These are phyloP conservation scores for Lithohypha guttulata DNA, from an alignment of 2,329 filamentous ascomycete genomes.

Conservation along the genomic window DNA sequence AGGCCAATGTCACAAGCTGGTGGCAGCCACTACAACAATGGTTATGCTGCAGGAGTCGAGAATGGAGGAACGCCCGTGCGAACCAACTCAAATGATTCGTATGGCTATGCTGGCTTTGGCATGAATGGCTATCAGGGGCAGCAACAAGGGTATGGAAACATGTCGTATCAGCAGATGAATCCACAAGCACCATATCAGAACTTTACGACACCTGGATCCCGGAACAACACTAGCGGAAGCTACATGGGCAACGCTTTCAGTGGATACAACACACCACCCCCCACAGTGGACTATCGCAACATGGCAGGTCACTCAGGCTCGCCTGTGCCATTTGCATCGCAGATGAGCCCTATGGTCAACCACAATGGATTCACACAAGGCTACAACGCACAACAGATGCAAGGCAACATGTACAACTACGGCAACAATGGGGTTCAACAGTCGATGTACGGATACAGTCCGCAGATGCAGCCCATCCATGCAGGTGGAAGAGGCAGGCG, in stretches of 20 bases:
- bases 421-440: conserved; percentile 40
- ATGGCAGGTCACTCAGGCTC: conserved; percentile 31
- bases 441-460: conserved; percentile 27
- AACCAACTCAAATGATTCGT: conserved; percentile 26
- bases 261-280: conserved; percentile 33
- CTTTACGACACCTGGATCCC: conserved; percentile 39
- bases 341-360: conserved; percentile 37
- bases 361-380: conserved; percentile 31
- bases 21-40: conserved; percentile 30
- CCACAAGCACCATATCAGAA: conserved; percentile 49
- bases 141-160: conserved; percentile 28
- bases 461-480: conserved; percentile 32
- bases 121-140: conserved; percentile 28
- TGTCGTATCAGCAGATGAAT: conserved; percentile 31
- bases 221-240: conserved; percentile 33
- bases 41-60: conserved; percentile 30
- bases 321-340: conserved; percentile 27
- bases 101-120: conserved; percentile 31
- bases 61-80: conserved; percentile 27
- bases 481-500: conserved; percentile 43
- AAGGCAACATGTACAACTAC: conserved; percentile 41
- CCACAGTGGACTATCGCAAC: conserved; percentile 32
- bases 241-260: conserved; percentile 33
- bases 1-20: conserved; percentile 31
- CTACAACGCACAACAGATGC: conserved; percentile 37